Evolutionary conservation across 2,329 filamentous ascomycete species (phyloP), one percentile per base, ranked within the genome.

Genomic region (Xenoacremonium recifei): DNA sequence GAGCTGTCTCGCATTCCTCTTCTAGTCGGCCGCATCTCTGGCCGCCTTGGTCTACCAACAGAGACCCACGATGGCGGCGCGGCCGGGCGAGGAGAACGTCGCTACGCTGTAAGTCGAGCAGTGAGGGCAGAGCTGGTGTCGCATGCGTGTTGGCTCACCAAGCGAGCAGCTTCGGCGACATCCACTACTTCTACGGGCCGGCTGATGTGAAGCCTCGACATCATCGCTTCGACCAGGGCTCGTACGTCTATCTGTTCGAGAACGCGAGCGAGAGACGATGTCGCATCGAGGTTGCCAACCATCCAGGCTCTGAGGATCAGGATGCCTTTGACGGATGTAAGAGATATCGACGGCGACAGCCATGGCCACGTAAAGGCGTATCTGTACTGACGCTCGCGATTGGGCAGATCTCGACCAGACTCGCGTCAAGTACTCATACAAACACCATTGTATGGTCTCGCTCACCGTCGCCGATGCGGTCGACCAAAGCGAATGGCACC

Each of bases 181-280:
- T 90, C 40, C 87, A 91, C 63, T 91, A 90, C 65, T 89, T 82
- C 65, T 89, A 90, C 66, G 76, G 78, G 19, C 76, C 82, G n/a
- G 82, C 84, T 3, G 73, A 75, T 5, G 72, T 76, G 42, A 81
- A 76, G 42, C 86, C 87, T 21, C 80, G 76, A n/a, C 87, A 91
- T 63, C 85, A 91, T 64, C 82, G 87, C 38, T 91, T 92, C 63
- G 84, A 89, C 64, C 87, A 86, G 62, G 79, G 82, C 35, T 90
- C 85, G 6, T 91, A 91, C 62, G 77, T 91, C 43, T 91, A 91
- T 60, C 71, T 91, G 5, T 90, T 89, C 62, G 84, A 90, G 63
- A 85, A 88, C 60, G 77, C 85, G 11, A 72, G 71, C 47, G 78
- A 84, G 53, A 75, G 80, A 47, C 76, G 80, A 46, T 84, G 84